These are phyloP conservation scores for Stagonosporopsis rhizophila DNA, from an alignment of 2,329 filamentous ascomycete species.

Conservation along the genomic window DNA sequence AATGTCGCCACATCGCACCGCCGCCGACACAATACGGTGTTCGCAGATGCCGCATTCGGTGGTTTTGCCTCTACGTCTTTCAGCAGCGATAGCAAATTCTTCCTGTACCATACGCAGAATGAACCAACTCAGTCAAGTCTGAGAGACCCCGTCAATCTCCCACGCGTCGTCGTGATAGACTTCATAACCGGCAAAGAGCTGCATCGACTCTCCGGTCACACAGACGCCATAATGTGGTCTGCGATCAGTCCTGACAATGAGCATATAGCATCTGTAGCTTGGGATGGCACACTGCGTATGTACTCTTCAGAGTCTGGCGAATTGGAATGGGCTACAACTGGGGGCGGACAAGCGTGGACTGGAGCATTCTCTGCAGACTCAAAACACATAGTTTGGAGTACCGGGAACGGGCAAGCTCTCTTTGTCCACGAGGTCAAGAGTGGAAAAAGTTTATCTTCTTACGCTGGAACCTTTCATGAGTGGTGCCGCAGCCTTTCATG, in stretches of 20 bases:
- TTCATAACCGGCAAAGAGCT: slow-evolving; percentile 22
- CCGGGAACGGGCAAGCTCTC: slow-evolving; percentile 20
- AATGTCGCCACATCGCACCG: slow-evolving; percentile 30
- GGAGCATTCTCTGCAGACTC: slow-evolving; percentile 38
- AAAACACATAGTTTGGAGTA: slow-evolving; percentile 35
- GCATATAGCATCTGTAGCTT: slow-evolving; percentile 36
- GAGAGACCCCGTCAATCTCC: slow-evolving; percentile 15
- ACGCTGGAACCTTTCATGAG: slow-evolving; percentile 16
- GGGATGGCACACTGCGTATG: slow-evolving; percentile 41
- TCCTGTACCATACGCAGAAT: slow-evolving; percentile 28
- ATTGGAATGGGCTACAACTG: slow-evolving; percentile 29
- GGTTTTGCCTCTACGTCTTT: slow-evolving; percentile 25
- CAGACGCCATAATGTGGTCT: slow-evolving; percentile 37
- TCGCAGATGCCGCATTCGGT: slow-evolving; percentile 25
- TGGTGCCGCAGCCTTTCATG: slow-evolving; percentile 35
- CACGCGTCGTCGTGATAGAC: slow-evolving; percentile 31
- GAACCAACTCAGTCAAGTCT: slow-evolving; percentile 20
- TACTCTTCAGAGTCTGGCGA: slow-evolving; percentile 27
- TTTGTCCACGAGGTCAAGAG: slow-evolving; percentile 27
- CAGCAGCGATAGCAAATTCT: slow-evolving; percentile 27
- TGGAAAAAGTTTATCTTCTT: slow-evolving; percentile 23
- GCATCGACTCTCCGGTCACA: slow-evolving; percentile 33
- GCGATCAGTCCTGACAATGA: slow-evolving; percentile 33
- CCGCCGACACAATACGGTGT: slow-evolving; percentile 28
- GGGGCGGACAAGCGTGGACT: slow-evolving; percentile 31